Evolutionary conservation across 176 grass and related monocot genomes (phyloP).

Genomic region (Oryza meyeriana): DNA sequence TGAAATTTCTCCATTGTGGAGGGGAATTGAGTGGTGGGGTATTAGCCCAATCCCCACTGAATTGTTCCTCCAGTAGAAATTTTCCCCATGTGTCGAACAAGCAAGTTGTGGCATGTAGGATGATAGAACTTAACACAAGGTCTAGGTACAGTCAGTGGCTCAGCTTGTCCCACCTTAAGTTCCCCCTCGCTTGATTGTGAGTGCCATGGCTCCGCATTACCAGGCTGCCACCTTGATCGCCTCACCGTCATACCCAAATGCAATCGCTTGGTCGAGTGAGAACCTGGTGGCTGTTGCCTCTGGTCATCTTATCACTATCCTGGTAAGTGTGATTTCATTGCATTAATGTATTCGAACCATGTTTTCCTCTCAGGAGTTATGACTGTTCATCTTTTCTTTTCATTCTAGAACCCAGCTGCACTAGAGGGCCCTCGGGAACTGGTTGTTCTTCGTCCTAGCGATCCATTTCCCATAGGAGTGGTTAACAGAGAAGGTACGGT

Average conservation of each 20-base stretch:
- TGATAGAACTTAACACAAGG: not conserved
- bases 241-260: conserved; percentile 74
- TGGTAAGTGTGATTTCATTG: conserved; percentile 43
- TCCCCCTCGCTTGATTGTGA: not conserved
- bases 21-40: not conserved
- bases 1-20: not conserved
- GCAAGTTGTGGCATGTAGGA: not conserved
- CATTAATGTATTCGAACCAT: not conserved
- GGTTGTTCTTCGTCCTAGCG: conserved; percentile 44
- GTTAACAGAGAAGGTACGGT: conserved; percentile 71
- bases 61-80: not conserved
- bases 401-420: conserved; percentile 61
- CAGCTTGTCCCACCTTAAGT: not conserved
- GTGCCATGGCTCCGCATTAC: conserved; percentile 49
- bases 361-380: not conserved
- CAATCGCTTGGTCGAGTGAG: conserved; percentile 74
- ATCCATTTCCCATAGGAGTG: conserved; percentile 66
- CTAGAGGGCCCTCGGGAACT: conserved; percentile 59
- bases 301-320: conserved; percentile 71
- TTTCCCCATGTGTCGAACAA: not conserved
- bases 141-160: not conserved
- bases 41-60: not conserved
- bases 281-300: conserved; percentile 85
- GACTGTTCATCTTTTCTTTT: not conserved
- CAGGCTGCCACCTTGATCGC: conserved; percentile 62